phyloP scores from a whole-genome alignment of 495 filamentous ascomycete genomes.

The Penicillium canescens region DNA sequence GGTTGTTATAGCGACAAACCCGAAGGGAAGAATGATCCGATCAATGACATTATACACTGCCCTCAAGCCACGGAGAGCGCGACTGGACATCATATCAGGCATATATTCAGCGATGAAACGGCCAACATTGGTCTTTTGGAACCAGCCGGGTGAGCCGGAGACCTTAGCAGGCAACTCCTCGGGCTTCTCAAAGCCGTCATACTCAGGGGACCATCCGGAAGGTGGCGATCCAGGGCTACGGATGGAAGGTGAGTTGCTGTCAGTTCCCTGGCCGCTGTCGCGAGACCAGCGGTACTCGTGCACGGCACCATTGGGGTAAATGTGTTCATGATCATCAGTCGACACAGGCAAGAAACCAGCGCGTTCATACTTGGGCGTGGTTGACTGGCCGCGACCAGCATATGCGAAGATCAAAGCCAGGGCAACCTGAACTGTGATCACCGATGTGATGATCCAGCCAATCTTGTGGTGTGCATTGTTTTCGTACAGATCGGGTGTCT shows the following conservation, averaged over 20 bases:
- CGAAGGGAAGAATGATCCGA: conserved; percentile 61
- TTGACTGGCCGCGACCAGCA: conserved; percentile 36
- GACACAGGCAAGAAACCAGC: conserved; percentile 68
- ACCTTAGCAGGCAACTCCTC: conserved; percentile 44
- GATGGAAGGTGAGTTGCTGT: conserved; percentile 67
- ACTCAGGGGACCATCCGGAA: conserved; percentile 54
- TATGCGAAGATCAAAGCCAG: conserved; percentile 64
- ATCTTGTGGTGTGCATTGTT: conserved; percentile 87
- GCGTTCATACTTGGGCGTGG: conserved; percentile 32
- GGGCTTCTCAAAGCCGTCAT: conserved; percentile 51
- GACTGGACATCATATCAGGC: conserved; percentile 59
- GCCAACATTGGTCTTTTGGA: conserved; percentile 47
- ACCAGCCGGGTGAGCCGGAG: conserved; percentile 40
- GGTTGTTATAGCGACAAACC: conserved; percentile 61
- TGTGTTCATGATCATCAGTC: conserved; percentile 61
- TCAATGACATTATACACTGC: conserved; percentile 62
- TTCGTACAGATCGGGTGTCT: conserved; percentile 84
- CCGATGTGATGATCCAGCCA: conserved; percentile 81
- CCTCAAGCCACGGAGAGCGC: conserved; percentile 57
- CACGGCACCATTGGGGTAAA: conserved; percentile 40
- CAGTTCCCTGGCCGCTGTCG: conserved; percentile 89
- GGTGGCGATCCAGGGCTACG: conserved; percentile 62
- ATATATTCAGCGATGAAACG: conserved; percentile 48
- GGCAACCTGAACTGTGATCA: conserved; percentile 66
- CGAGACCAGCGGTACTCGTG: conserved; percentile 67